Base-by-base conservation (phyloP, 257 asterid genomes). In the Echites panduratus region DNA sequence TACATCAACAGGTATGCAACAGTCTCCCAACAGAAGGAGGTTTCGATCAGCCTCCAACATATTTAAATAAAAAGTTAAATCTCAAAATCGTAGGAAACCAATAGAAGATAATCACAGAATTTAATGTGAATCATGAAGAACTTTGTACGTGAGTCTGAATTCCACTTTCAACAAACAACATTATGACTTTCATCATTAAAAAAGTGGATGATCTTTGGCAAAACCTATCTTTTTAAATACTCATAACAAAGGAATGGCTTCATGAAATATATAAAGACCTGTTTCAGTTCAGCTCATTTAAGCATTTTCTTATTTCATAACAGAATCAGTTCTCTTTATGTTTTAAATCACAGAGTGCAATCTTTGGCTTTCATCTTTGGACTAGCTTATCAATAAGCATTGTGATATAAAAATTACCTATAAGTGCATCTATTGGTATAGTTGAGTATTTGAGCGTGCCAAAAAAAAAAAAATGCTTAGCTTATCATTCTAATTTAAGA, bases 401-500 rank as follows among this genome's bases (percentile, higher is more conserved):
- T 53, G 27, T n/a, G 27, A n/a, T 53, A 53, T n/a, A 9, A 20
- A 53, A 53, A 20, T 53, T 9, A 53, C 24, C n/a, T 20, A 6
- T 2, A 53, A 26, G 27, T 53, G 27, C 11, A 53, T 20, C 9
- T 20, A 53, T 53, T 20, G 3, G 9, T 53, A 12, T 45, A n/a
- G n/a, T 53, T 53, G 59, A 52, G 58, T n/a, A 53, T 49, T 53
- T 53, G 59, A 52, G 58, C 7, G n/a, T 49, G 54, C 54, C 54
- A 49, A 49, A 0, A 20, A 49, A 0, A 20, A 49, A 5, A 49
- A 49, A 13, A 49, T 49, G 54, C 5, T 49, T 47, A 41, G 45
- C 45, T 41, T 41, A 32, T 53, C 27, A 53, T 53, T 53, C 11
- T 2, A 0, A 20, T 26, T 19, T 19, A 50, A 50, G 19, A 22